Percentiles rank a stretch among this genome's conserved stretches.
These are phyloP conservation scores for Apiospora rasikravindrae DNA, from an alignment of 2,329 filamentous ascomycete genomes.

Conservation along the genomic window DNA sequence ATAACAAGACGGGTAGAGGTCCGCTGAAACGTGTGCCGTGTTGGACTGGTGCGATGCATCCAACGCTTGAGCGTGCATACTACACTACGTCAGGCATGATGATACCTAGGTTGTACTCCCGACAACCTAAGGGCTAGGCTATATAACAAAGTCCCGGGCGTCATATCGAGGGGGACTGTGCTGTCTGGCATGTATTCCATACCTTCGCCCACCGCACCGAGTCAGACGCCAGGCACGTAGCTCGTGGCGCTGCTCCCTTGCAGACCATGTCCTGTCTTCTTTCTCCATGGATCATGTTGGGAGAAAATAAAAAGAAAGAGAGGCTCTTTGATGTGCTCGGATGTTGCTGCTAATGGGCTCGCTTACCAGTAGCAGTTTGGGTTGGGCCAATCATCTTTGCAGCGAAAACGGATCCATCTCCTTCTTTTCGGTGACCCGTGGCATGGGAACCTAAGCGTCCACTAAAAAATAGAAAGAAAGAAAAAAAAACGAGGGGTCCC, in stretches of 20 bases:
- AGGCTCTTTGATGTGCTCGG: not conserved
- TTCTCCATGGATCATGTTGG: too few relatives aligned
- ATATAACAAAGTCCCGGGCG: too few relatives aligned
- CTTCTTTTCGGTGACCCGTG: not conserved
- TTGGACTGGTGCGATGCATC: not conserved
- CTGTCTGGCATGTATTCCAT: not conserved
- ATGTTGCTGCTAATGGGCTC: not conserved
- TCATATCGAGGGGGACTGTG: not conserved
- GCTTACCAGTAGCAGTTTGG: not conserved
- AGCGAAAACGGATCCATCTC: not conserved
- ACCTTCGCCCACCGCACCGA: not conserved
- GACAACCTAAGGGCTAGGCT: not conserved
- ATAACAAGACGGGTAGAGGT: not conserved
- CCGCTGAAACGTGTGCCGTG: not conserved
- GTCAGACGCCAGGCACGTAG: not conserved
- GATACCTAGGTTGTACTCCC: not conserved
- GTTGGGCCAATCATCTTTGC: not conserved
- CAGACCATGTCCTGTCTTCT: too few relatives aligned
- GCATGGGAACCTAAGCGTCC: not conserved
- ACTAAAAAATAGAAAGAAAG: not conserved
- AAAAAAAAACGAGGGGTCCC: not conserved
- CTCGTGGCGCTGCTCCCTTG: not conserved
- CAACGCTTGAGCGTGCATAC: not conserved
- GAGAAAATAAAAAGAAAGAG: not conserved
- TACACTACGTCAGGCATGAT: not conserved